Base-by-base conservation (phyloP, 2,329 filamentous ascomycete genomes). In the Arachnomyces sp. region DNA sequence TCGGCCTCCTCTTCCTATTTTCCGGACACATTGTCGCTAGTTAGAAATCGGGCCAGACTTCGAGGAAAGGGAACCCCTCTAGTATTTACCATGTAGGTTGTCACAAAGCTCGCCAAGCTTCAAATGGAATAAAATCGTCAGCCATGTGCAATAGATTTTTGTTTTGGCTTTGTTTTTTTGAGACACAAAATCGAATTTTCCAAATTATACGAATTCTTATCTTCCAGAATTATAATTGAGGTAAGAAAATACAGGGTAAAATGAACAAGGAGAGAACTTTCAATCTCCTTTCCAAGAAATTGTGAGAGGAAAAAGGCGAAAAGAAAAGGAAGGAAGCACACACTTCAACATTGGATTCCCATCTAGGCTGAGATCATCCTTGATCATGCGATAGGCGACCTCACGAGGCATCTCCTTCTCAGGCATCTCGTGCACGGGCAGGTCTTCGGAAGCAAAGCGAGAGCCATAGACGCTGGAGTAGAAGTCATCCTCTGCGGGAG, bases 321-420 rank as follows among this genome's bases (percentile, higher is more conserved):
- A n/a, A n/a, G n/a, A n/a, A 34, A 25, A 29, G 28, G 3, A 31
- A 34, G 13, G 5, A 13, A 31, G 5, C 28, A 50, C 58, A 38
- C 54, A 68, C 65, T 72, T 72, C 38, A 94, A 75, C 73, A 88
- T 90, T 7, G 88, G 87, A 53, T 90, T 93, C 41, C 88, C 88
- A 60, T 96, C 90, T 38, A 95, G 72, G 48, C 85, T 92, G 49
- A 95, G 72, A 58, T 95, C 86, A 61, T 95, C 90, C 71, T 87
- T 90, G 73, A 95, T 95, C 85, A 95, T 84, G 36, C 88, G 82
- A 64, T 95, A 95, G n/a, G 90, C 90, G 38, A 95, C 77, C 51
- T 94, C 85, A 52, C 78, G 80, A 33, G 90, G 90, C 89, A 95
- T 95, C 66, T 93, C 86, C 14, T 67, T 56, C 54, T 95, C 87